These are phyloP conservation scores for Cystobasidiaceae sp. DNA, from an alignment of 1,284 basidiomycete species.

Conservation along the genomic window DNA sequence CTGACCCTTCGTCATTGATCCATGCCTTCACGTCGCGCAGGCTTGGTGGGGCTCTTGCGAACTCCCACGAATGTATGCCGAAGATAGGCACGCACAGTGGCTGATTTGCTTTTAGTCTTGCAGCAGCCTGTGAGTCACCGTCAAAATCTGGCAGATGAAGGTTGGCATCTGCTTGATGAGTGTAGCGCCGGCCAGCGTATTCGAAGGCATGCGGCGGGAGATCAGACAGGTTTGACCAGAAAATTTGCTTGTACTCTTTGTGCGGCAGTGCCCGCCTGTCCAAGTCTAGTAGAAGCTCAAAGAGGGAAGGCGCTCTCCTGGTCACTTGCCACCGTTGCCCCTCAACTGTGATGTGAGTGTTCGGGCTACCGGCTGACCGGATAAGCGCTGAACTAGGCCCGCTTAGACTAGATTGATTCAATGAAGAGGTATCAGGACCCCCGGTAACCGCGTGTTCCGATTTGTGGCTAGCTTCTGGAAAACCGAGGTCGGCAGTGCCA, in stretches of 20 bases:
- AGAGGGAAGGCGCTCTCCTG: background rate
- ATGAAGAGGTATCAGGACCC: too few species aligned
- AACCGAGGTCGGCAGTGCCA: too few species aligned
- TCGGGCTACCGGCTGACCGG: too few species aligned
- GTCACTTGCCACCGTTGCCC: too few species aligned
- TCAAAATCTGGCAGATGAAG: constrained; percentile 46
- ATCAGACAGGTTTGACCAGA: constrained; percentile 69
- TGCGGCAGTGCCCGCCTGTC: constrained; percentile 56
- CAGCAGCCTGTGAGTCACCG: background rate
- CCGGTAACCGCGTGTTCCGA: too few species aligned
- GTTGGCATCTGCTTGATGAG: constrained; percentile 54
- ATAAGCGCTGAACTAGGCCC: too few species aligned
- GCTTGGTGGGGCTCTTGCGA: constrained; percentile 61
- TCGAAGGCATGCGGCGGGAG: constrained; percentile 64
- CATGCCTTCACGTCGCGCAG: constrained; percentile 55
- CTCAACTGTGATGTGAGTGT: too few species aligned
- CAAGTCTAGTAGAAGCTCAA: constrained; percentile 43
- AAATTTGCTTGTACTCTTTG: constrained; percentile 68
- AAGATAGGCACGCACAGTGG: background rate
- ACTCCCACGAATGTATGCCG: constrained; percentile 60
- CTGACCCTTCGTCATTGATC: constrained; percentile 52
- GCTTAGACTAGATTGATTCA: too few species aligned
- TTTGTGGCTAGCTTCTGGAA: too few species aligned
- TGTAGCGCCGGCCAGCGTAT: constrained; percentile 73
- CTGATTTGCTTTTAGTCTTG: background rate